Evolutionary conservation across 164 flowering plant species (phyloP).

Genomic region (Tetracentron sinense): DNA sequence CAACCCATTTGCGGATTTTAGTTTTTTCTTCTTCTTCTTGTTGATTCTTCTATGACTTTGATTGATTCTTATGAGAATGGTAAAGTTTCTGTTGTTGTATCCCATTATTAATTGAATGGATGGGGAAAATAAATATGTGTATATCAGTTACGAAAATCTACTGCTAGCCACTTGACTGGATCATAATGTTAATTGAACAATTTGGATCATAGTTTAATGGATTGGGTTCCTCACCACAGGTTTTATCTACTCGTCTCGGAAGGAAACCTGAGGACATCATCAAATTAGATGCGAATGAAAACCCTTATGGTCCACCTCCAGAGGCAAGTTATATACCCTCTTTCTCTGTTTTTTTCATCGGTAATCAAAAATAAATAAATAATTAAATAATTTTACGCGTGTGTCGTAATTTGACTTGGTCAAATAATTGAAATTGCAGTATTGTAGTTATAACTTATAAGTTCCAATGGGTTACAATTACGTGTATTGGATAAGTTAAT

Average conservation of each 20-base stretch:
- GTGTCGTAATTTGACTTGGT: no score
- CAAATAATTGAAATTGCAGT: no score
- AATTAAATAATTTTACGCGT: no score
- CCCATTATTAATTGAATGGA: no score
- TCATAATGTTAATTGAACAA: constrained; percentile 6
- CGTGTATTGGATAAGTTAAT: no score
- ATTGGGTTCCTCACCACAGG: constrained; percentile 36
- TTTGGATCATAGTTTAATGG: constrained; percentile 5
- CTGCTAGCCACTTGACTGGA: not conserved
- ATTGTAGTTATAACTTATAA: no score
- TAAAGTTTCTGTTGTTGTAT: no score
- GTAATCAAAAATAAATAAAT: no score
- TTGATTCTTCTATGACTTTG: not conserved
- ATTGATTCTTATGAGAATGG: no score
- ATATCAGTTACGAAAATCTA: no score
- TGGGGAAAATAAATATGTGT: no score
- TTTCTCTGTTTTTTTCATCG: constrained; percentile 4
- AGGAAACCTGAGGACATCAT: constrained; percentile 96
- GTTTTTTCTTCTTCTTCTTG: not conserved
- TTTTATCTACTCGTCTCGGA: constrained; percentile 81
- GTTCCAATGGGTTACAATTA: no score
- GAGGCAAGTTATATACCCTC: constrained; percentile 60
- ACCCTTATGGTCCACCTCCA: constrained; percentile 99
- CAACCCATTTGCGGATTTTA: not conserved
- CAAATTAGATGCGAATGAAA: constrained; percentile 97